Base-by-base conservation (phyloP, 1,284 basidiomycete species). In the Melampsora americana region DNA sequence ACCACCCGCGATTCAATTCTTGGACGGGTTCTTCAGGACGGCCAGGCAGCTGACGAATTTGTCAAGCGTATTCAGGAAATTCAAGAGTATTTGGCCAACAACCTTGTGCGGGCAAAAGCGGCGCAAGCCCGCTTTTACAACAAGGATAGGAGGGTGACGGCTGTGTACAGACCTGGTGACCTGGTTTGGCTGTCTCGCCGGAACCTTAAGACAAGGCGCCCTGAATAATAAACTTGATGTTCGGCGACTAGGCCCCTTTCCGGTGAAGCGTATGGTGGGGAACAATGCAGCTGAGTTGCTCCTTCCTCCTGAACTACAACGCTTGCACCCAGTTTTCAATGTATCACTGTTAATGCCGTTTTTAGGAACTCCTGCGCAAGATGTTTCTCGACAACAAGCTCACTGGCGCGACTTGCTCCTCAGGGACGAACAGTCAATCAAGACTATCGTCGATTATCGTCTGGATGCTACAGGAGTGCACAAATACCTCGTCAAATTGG, bases 1-100 rank as follows among this genome's bases (percentile, higher is more conserved):
- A 80, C 61, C 78, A 83, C 64, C 84, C 84, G 14, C 79, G 70
- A 16, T 69, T 81, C 30, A 73, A 62, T 18, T 26, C 39, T 26
- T 14, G 48, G 2, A 44, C 56, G 4, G 3, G 5, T 16, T n/a
- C 32, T 71, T 61, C 69, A 18, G 5, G 2, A 5, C 50, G 59
- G 6, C 68, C 68, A n/a, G 42, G 56, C 26, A 9, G 66, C 46
- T 28, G 66, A 68, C 20, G 26, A 44, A 48, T 48, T 48, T 20
- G 20, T 48, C 20, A 11, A 11, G 20, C 46, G 20, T 48, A 11
- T 42, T 14, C 5, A 23, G n/a, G 14, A 23, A 11, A 42, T 66
- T 11, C 65, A 66, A 20, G 65, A 28, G 20, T 46, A 30, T 66
- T 20, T 66, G 5, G 28, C 28, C 9, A 4, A 39, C n/a, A 4